Percentiles rank a stretch among this genome's conserved stretches.
Conservation (phyloP, 371 early-diverging fungal genomes). For the Rhizopus stolonifer region DNA sequence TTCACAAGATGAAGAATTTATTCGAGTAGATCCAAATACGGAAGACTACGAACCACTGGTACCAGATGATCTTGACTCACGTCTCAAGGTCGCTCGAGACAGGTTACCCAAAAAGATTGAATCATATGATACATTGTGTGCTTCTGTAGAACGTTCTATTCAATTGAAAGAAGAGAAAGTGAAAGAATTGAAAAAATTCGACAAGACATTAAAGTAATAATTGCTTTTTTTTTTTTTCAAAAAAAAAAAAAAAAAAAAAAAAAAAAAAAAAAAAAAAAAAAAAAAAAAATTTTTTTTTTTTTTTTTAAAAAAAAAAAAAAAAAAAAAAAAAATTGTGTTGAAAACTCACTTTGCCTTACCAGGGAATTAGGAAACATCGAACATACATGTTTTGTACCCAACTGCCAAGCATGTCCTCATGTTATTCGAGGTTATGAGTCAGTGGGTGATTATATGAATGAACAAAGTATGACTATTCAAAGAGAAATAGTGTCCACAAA, state of each 20-base stretch:
- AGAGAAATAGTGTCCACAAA: slow-evolving; percentile 6
- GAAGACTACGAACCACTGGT: slow-evolving; percentile 21
- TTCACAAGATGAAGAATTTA: slow-evolving; percentile 43
- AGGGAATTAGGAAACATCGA: slow-evolving; percentile 43
- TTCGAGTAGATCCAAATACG: slow-evolving; percentile 26
- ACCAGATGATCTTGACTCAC: slow-evolving; percentile 46
- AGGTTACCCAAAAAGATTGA: slow-evolving; percentile 43
- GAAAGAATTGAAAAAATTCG: slow-evolving; percentile 45
- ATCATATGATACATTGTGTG: slow-evolving; percentile 56
- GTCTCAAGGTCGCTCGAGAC: slow-evolving; percentile 25
- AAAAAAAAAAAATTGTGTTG: too few relatives aligned
- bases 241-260: too few relatives aligned
- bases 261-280: too few relatives aligned
- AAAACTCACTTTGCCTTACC: neutral
- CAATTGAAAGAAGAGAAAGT: slow-evolving; percentile 55
- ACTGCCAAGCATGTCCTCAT: slow-evolving; percentile 54
- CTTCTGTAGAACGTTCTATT: slow-evolving; percentile 56
- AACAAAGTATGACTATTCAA: slow-evolving; percentile 39
- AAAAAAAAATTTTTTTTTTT: too few relatives aligned
- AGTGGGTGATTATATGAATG: slow-evolving; percentile 48
- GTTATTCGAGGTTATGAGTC: slow-evolving; percentile 51
- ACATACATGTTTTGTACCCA: slow-evolving; percentile 45
- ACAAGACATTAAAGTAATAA: slow-evolving; percentile 50
- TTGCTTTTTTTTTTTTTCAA: too few relatives aligned
- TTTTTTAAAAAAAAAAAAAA: too few relatives aligned